These are phyloP conservation scores for Lyophyllum atratum DNA, from an alignment of 768 basidiomycete genomes.

Conservation along the genomic window DNA sequence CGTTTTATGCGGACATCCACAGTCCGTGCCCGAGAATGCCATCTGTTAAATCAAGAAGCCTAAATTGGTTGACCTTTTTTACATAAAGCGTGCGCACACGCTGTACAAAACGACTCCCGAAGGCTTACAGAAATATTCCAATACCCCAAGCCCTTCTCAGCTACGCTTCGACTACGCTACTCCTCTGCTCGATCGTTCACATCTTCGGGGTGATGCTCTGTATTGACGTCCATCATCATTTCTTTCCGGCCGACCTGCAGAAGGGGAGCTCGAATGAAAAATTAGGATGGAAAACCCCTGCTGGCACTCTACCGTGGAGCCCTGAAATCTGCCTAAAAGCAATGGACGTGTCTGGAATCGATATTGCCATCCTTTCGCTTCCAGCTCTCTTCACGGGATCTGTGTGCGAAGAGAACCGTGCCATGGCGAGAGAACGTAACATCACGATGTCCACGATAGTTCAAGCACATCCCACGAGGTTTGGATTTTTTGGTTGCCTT, in stretches of 20 bases:
- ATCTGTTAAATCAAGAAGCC: neutral
- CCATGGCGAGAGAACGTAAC: conserved; percentile 49
- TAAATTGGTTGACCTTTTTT: neutral
- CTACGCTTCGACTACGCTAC: neutral
- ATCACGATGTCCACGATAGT: conserved; percentile 48
- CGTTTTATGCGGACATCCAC: neutral
- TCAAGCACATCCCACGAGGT: conserved; percentile 49
- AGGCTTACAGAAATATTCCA: no score
- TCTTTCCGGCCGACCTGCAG: conserved; percentile 55
- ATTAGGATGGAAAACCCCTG: conserved; percentile 64
- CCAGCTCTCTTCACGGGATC: conserved; percentile 52
- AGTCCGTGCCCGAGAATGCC: neutral
- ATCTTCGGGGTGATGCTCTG: conserved; percentile 16
- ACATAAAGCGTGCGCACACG: neutral
- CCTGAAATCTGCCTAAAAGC: conserved; percentile 56
- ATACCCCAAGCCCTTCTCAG: no score
- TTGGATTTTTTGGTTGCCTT: conserved; percentile 71
- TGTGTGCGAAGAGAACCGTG: conserved; percentile 40
- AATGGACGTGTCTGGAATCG: conserved; percentile 62
- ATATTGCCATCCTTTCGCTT: conserved; percentile 65
- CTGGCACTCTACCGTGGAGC: conserved; percentile 67
- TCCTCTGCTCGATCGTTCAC: no score
- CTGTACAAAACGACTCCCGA: no score
- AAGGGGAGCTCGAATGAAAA: conserved; percentile 46
- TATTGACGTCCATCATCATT: conserved; percentile 81